Percentiles rank a stretch among this genome's conserved stretches.
Evolutionary conservation across 2,329 filamentous ascomycete species (phyloP).

Genomic region (Scedosporium boydii): DNA sequence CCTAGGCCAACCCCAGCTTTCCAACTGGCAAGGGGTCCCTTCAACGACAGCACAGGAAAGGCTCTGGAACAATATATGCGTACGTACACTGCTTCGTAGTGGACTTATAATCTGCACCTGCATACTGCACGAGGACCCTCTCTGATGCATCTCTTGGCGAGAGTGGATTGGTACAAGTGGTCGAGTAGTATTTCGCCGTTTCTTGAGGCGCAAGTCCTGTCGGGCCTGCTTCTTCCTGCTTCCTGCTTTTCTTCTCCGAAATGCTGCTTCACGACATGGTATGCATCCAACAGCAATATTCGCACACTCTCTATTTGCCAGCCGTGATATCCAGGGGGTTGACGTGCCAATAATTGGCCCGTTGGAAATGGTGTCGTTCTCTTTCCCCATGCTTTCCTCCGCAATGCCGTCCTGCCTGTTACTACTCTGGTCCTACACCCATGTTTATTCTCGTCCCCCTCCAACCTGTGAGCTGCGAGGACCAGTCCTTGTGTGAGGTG

Average conservation of each 20-base stretch:
- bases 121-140: slow-evolving; percentile 1
- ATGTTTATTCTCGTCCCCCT: too few species aligned
- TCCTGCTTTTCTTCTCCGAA: background rate
- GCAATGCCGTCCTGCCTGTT: too few species aligned
- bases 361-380: background rate
- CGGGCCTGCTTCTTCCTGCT: background rate
- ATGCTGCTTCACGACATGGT: too few species aligned
- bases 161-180: background rate
- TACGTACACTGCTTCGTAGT: background rate
- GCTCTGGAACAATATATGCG: background rate
- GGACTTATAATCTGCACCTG: slow-evolving; percentile 1
- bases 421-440: too few species aligned
- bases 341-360: background rate
- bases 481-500: background rate
- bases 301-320: too few species aligned
- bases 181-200: background rate
- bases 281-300: too few species aligned
- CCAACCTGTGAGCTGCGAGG: background rate
- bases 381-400: too few species aligned
- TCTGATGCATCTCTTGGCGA: background rate
- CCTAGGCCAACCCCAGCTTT: too few species aligned
- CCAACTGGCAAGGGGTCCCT: background rate
- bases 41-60: background rate
- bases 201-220: background rate
- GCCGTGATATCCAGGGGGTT: too few species aligned